Conservation (phyloP, 2,329 filamentous ascomycete genomes). For the Cordyceps cateniannulata region DNA sequence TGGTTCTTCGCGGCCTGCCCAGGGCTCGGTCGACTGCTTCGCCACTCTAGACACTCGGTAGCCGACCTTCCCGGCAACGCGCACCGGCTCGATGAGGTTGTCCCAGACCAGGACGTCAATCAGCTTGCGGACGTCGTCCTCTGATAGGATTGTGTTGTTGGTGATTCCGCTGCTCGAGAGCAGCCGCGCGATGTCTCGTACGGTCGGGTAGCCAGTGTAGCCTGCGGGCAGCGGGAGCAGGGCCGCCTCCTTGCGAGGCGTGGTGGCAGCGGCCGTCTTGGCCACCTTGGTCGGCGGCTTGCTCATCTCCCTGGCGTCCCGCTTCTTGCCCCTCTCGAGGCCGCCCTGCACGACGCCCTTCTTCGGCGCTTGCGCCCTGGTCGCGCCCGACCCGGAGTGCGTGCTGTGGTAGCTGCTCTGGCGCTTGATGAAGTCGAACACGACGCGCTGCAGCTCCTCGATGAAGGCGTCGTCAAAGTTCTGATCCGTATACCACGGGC, state of each 20-base stretch:
- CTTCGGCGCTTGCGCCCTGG: conserved; percentile 42
- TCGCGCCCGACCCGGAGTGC: conserved; percentile 25
- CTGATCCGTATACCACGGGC: conserved; percentile 89
- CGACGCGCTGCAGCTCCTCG: conserved; percentile 63
- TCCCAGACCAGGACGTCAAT: conserved; percentile 87
- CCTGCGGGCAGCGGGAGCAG: conserved; percentile 54
- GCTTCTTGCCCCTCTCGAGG: conserved; percentile 42
- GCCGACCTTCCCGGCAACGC: conserved; percentile 40
- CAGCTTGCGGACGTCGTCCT: conserved; percentile 76
- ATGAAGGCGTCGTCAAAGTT: conserved; percentile 87
- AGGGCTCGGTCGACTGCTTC: conserved; percentile 36
- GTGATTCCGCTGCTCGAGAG: conserved; percentile 65
- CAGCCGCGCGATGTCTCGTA: conserved; percentile 67
- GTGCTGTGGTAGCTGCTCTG: conserved; percentile 61
- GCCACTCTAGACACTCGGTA: conserved; percentile 48
- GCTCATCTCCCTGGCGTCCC: conserved; percentile 36
- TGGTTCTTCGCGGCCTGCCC: conserved; percentile 33
- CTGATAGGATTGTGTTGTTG: conserved; percentile 61
- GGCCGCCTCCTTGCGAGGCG: conserved; percentile 28
- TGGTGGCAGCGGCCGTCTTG: conserved; percentile 18
- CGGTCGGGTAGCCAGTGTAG: conserved; percentile 74
- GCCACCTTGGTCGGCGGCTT: conserved; percentile 24
- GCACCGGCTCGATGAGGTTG: conserved; percentile 66
- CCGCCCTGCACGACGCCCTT: conserved; percentile 49
- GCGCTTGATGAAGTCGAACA: conserved; percentile 66